Conservation (phyloP, 2,329 filamentous ascomycete species). For the Coniochaeta sp. region DNA sequence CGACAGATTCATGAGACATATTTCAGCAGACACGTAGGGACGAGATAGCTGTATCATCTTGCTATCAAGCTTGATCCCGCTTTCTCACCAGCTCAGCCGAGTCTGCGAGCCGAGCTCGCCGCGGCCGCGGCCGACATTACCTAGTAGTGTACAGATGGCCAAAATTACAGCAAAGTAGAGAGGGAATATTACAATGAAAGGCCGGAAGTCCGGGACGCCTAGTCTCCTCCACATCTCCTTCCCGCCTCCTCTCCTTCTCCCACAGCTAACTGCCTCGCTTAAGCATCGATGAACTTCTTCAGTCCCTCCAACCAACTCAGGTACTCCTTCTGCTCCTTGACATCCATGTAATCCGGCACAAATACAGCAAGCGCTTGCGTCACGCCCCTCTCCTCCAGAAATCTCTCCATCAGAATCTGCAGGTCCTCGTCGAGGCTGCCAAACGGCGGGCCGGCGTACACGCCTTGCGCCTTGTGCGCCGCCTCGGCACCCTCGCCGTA, state of each 20-base stretch:
- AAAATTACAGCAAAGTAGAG: constrained; percentile 1
- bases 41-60: neutral
- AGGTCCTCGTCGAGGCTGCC: constrained; percentile 93
- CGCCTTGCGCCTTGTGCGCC: constrained; percentile 65
- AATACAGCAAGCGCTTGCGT: constrained; percentile 82
- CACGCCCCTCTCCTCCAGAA: constrained; percentile 90
- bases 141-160: neutral
- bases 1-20: neutral
- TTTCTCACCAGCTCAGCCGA: neutral
- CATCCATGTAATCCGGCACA: constrained; percentile 91
- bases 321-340: constrained; percentile 99
- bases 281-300: constrained; percentile 77
- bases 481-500: constrained; percentile 68
- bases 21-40: neutral
- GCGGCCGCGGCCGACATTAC: neutral
- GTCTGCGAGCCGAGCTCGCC: neutral
- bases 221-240: neutral
- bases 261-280: constrained; percentile 13
- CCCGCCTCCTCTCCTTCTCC: neutral
- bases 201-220: neutral
- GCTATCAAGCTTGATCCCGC: neutral
- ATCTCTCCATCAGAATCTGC: constrained; percentile 85
- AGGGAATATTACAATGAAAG: constrained; percentile 1
- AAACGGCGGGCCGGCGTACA: constrained; percentile 90
- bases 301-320: constrained; percentile 81